phyloP scores from a whole-genome alignment of 2,329 filamentous ascomycete genomes.

The Aspergillus persii region DNA sequence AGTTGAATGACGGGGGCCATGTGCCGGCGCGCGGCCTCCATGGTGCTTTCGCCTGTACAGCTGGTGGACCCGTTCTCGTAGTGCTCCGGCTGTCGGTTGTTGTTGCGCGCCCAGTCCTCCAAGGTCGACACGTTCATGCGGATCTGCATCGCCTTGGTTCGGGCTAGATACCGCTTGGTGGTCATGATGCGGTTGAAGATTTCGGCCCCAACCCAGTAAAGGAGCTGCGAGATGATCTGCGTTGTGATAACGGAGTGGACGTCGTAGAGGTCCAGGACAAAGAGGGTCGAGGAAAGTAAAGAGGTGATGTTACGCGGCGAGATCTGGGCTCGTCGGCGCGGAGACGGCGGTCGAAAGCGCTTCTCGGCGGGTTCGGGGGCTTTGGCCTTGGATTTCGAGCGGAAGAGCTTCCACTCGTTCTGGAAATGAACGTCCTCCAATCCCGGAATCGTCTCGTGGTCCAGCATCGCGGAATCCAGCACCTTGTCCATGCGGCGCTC shows the following conservation, averaged over 20 bases:
- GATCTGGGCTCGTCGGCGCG: conserved; percentile 85
- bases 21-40: conserved; percentile 80
- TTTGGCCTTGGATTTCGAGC: conserved; percentile 84
- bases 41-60: conserved; percentile 79
- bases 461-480: conserved; percentile 87
- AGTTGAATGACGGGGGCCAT: conserved; percentile 89
- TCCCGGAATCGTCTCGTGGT: conserved; percentile 96
- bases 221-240: conserved; percentile 85
- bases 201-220: conserved; percentile 96
- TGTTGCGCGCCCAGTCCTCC: conserved; percentile 92
- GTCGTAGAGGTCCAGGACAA: conserved; percentile 97
- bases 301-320: conserved; percentile 95
- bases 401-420: conserved; percentile 98
- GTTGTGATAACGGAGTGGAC: conserved; percentile 94
- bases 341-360: conserved; percentile 85
- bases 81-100: conserved; percentile 92
- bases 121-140: conserved; percentile 96
- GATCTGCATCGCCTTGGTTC: conserved; percentile 99
- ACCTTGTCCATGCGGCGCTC: conserved; percentile 96
- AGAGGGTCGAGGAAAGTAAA: conserved; percentile 88
- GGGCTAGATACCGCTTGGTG: conserved; percentile 86
- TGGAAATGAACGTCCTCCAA: conserved; percentile 97
- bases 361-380: conserved; percentile 82
- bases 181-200: conserved; percentile 98
- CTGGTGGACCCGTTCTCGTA: conserved; percentile 89